phyloP scores from a whole-genome alignment of 2,329 filamentous ascomycete species.

The Coniochaeta sp. region DNA sequence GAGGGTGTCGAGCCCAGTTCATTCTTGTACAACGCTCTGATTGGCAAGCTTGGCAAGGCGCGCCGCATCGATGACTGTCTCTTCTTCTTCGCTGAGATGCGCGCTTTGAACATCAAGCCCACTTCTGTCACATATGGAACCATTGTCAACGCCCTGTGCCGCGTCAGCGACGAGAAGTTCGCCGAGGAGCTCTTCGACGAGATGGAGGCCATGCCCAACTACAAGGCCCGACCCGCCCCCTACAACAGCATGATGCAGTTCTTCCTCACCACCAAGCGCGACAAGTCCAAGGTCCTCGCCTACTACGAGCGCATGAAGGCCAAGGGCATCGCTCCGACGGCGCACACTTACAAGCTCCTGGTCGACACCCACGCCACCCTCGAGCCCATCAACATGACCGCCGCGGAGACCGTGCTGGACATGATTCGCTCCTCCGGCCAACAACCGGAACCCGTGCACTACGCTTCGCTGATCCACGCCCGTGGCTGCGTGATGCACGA shows the following conservation, averaged over 20 bases:
- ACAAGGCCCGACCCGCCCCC: conserved; percentile 92
- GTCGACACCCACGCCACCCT: conserved; percentile 93
- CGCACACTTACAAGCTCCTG: conserved; percentile 95
- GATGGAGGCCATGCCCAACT: conserved; percentile 98
- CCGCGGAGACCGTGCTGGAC: conserved; percentile 76
- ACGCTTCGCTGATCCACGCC: conserved; percentile 90
- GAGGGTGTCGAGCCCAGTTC: conserved; percentile 95
- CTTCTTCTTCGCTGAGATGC: conserved; percentile 98
- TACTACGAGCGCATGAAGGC: conserved; percentile 95
- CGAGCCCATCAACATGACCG: conserved; percentile 81
- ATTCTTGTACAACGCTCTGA: conserved; percentile 96
- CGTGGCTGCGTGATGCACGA: conserved; percentile 93
- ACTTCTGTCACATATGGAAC: conserved; percentile 98
- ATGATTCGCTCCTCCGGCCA: conserved; percentile 69
- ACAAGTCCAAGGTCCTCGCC: conserved; percentile 84
- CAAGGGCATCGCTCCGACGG: conserved; percentile 81
- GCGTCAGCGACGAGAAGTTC: conserved; percentile 95
- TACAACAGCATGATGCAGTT: conserved; percentile 99
- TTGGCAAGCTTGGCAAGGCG: conserved; percentile 96
- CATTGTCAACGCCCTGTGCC: conserved; percentile 94
- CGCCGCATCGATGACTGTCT: conserved; percentile 96
- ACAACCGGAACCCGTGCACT: conserved; percentile 85
- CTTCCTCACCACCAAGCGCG: conserved; percentile 94
- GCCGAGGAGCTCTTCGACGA: conserved; percentile 97
- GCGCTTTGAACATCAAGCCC: conserved; percentile 81